Conservation (phyloP, 306 rosid species). For the Acacia crassicarpa region DNA sequence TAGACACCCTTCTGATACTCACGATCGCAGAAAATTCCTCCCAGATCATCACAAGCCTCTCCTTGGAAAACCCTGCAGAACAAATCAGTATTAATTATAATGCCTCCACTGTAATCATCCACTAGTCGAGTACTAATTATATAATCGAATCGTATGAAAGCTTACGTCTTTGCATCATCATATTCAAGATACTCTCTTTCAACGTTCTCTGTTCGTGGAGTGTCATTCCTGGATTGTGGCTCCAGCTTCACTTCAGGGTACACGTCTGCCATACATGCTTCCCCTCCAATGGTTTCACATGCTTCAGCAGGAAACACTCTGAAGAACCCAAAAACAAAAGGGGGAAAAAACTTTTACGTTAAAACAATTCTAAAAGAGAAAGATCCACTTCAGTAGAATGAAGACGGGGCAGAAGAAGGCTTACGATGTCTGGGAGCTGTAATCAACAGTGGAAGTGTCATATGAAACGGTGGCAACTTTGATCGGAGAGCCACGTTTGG, state of each 20-base stretch:
- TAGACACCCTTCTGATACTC: constrained; percentile 77
- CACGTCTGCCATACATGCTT: constrained; percentile 59
- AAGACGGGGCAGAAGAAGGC: constrained; percentile 5
- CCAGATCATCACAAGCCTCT: constrained; percentile 98
- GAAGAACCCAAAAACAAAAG: neutral
- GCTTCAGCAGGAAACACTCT: constrained; percentile 76
- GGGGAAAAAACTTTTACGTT: neutral
- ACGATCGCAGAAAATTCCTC: constrained; percentile 75
- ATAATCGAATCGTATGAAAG: neutral
- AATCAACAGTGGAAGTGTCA: constrained; percentile 51
- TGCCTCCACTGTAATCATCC: neutral
- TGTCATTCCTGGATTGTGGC: constrained; percentile 28
- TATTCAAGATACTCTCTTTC: constrained; percentile 72
- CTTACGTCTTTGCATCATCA: constrained; percentile 59
- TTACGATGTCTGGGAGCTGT: constrained; percentile 58
- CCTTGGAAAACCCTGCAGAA: constrained; percentile 68
- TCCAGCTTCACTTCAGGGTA: constrained; percentile 58
- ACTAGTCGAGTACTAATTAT: neutral
- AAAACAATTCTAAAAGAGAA: neutral
- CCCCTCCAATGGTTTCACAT: constrained; percentile 75
- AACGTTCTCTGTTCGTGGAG: constrained; percentile 39
- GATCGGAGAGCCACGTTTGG: constrained; percentile 34
- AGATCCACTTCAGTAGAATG: neutral
- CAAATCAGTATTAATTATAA: neutral
- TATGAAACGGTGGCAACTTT: constrained; percentile 29